phyloP scores from a whole-genome alignment of 2,329 filamentous ascomycete genomes.

The Colletotrichum truncatum region DNA sequence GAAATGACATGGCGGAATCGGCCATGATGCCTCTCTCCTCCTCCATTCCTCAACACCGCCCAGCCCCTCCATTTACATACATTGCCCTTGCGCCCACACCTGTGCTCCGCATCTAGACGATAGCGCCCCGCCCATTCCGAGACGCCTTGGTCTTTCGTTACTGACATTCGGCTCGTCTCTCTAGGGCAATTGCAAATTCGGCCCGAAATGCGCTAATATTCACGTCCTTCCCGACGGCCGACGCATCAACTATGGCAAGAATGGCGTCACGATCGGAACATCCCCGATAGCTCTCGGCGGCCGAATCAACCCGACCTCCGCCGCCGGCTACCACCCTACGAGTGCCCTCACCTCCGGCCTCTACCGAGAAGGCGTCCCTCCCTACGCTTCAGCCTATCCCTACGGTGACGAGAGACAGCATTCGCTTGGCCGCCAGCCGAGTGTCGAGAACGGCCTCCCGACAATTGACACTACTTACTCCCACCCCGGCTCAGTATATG shows the following conservation, averaged over 20 bases:
- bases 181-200: slow-evolving; percentile 98
- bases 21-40: not conserved
- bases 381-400: slow-evolving; percentile 49
- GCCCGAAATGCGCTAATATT: slow-evolving; percentile 95
- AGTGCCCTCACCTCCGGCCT: slow-evolving; percentile 71
- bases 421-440: slow-evolving; percentile 57
- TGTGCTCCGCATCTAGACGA: slow-evolving; percentile 3
- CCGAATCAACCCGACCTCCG: slow-evolving; percentile 71
- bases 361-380: slow-evolving; percentile 53
- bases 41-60: not conserved
- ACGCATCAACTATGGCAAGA: slow-evolving; percentile 83
- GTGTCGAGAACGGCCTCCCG: slow-evolving; percentile 64
- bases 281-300: slow-evolving; percentile 69
- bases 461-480: slow-evolving; percentile 68
- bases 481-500: slow-evolving; percentile 71
- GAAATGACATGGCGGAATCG: not conserved
- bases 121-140: not conserved
- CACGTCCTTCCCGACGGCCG: slow-evolving; percentile 95
- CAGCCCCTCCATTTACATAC: slow-evolving; percentile 4
- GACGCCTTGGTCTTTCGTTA: not conserved
- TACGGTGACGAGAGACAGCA: slow-evolving; percentile 52
- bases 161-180: slow-evolving; percentile 6
- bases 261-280: slow-evolving; percentile 71
- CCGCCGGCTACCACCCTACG: slow-evolving; percentile 66
- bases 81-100: not conserved